Conservation (phyloP, 2,329 filamentous ascomycete species). For the Colletotrichum lindemuthianum region DNA sequence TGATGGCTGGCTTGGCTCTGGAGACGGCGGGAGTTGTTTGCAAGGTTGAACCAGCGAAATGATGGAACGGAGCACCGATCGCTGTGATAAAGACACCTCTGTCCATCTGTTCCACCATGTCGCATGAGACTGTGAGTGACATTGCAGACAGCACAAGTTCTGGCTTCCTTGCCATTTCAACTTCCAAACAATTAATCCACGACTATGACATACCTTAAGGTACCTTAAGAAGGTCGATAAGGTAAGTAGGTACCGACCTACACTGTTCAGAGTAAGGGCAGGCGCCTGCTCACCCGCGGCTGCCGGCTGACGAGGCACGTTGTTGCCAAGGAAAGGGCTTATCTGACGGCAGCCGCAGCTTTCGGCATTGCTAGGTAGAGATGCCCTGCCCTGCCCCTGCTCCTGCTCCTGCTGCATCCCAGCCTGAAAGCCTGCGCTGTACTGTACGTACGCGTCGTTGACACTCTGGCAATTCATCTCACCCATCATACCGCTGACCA, state of each 20-base stretch:
- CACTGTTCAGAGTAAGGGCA: too few species aligned
- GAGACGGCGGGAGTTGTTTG: constrained; percentile 3
- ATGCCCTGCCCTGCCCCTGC: neutral
- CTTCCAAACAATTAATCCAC: too few species aligned
- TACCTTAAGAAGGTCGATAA: too few species aligned
- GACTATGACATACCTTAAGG: too few species aligned
- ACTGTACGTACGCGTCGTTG: too few species aligned
- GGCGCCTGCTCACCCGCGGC: neutral
- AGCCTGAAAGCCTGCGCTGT: constrained; percentile 8
- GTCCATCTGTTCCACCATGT: too few species aligned
- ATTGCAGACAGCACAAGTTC: too few species aligned
- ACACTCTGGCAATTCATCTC: too few species aligned
- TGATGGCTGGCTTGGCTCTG: constrained; percentile 21
- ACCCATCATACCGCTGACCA: too few species aligned
- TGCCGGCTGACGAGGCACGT: constrained; percentile 22
- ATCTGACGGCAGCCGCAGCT: constrained; percentile 30
- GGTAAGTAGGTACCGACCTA: too few species aligned
- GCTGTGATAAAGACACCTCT: constrained; percentile 23
- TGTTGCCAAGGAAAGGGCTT: constrained; percentile 30
- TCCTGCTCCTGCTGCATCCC: constrained; percentile 17
- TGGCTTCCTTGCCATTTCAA: too few species aligned
- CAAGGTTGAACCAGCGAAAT: constrained; percentile 13
- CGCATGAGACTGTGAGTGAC: too few species aligned
- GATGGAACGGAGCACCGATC: constrained; percentile 27
- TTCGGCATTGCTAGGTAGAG: constrained; percentile 25